Evolutionary conservation across 2,329 filamentous ascomycete genomes (phyloP), one percentile per base, ranked within the genome.

Genomic region (Chaetomiaceae sp.): DNA sequence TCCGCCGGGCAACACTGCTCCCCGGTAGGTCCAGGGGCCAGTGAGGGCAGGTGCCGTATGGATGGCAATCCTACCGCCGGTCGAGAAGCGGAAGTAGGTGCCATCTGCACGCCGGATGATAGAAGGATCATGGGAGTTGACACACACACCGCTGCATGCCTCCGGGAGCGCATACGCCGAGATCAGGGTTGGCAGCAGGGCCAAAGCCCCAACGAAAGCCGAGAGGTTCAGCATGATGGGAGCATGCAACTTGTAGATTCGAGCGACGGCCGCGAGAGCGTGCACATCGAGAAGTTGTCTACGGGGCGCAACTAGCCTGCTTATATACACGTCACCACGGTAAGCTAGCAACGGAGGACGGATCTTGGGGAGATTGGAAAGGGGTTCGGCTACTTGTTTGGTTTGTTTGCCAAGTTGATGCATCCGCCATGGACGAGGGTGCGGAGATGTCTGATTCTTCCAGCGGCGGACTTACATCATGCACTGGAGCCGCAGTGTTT

Each of bases 21-120:
- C 74, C 20, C 66, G 58, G 56, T 69, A 69, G 1, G 66, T 71
- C 74, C 75, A 77, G 13, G 70, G 67, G 0, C 71, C 71, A 2
- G 65, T 56, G 2, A 73, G 58, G 36, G 53, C 51, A 1, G 61
- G 53, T 5, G 69, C 64, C 4, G 65, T 69, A 23, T 62, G 63
- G 30, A 72, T 66, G 14, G 65, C 66, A 51, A 73, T 71, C 14
- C 62, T 63, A 44, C 68, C 66, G 14, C 67, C 62, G 2, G 71
- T 73, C 2, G 64, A 67, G 60, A 72, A 72, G 20, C 69, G 62
- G 57, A 71, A 73, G 52, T 71, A 72, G 21, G 62, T 70, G 5
- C 69, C 69, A 53, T 73, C 70, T 2, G 62, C 46, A 13, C 70
- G 65, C 38, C 67, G 67, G 57, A 72, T 66, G 30, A 73, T 63